These are phyloP conservation scores for Pythium rishiriense DNA, from an alignment of 352 stramenopile genomes.

Conservation along the genomic window DNA sequence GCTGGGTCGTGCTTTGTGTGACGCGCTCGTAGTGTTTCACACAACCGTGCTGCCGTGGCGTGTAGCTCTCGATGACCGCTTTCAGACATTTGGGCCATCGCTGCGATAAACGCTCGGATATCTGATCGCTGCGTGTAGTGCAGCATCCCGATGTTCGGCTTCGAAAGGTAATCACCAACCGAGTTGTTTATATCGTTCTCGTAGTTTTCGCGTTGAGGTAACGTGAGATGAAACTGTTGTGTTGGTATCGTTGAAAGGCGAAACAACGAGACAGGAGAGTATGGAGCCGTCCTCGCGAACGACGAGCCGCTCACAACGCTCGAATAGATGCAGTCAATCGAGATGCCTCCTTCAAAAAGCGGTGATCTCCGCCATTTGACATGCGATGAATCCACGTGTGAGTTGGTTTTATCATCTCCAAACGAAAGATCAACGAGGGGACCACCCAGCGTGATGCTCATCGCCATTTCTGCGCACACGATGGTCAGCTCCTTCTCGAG, in stretches of 20 bases:
- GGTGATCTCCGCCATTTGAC: slow-evolving; percentile 8
- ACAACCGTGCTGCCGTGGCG: slow-evolving; percentile 25
- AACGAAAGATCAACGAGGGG: slow-evolving; percentile 6
- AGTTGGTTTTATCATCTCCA: neutral
- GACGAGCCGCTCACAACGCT: neutral
- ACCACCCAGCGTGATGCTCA: slow-evolving; percentile 15
- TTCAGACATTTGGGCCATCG: neutral
- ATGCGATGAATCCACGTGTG: neutral
- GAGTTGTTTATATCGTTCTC: neutral
- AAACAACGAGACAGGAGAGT: neutral
- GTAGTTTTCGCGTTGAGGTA: slow-evolving; percentile 1
- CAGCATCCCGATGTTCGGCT: neutral
- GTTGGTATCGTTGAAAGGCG: neutral
- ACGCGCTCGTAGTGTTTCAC: slow-evolving; percentile 50
- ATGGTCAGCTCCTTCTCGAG: slow-evolving; percentile 30
- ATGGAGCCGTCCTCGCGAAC: neutral
- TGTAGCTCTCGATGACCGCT: neutral
- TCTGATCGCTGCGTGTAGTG: neutral
- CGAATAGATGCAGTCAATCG: slow-evolving; percentile 4
- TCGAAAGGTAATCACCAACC: neutral
- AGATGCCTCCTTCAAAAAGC: slow-evolving; percentile 24
- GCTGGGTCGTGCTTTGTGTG: slow-evolving; percentile 52
- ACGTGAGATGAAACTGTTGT: neutral
- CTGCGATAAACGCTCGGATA: neutral
- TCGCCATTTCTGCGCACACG: slow-evolving; percentile 20